Evolutionary conservation across 805 yeast species (phyloP), one percentile per base, ranked within the genome.

Genomic region (Cyberlindnera euphorbiae): DNA sequence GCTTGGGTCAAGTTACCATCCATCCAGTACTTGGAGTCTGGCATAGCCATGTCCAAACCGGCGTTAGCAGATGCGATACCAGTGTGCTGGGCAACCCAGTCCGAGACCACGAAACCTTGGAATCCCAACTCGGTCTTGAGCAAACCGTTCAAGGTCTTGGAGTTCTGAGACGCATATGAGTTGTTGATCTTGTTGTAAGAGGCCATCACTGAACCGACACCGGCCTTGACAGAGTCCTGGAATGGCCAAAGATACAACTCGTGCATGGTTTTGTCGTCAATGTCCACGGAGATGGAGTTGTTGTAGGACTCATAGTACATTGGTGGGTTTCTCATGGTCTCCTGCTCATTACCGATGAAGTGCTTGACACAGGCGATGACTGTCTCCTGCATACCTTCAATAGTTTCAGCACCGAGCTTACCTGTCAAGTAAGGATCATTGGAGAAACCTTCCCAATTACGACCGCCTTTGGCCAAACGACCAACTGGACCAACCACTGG

Each of bases 391-490:
- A 17, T 14, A 16, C 33, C 34, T 4, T 17, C 18, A 11, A 35
- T 17, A 5, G 38, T 35, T 18, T 22, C 30, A 14, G 11, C 17
- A 4, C 15, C 38, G 7, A 35, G 25, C 7, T 30, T 14, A 11
- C 38, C 38, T 12, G 38, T 26, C 28, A 35, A 35, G 23, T 35
- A 35, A 5, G 38, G 38, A 16, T 35, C 38, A 23, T 26, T 35
- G 30, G 38, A 30, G 33, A 35, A 35, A 17, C 38, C 38, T 16
- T 35, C 38, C 38, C 38, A 35, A 30, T 35, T 35, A 17, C 38
- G 27, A 5, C 38, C 38, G 26, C 38, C 38, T 4, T 23, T 13
- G 12, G 38, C 38, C 16, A 29, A 19, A 14, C 22, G 19, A 19
- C 38, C 38, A 15, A 35, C 28, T 12, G 38, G 38, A 4, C 38